Conservation (phyloP, 257 asterid genomes). For the Nicotiana tomentosiformis region DNA sequence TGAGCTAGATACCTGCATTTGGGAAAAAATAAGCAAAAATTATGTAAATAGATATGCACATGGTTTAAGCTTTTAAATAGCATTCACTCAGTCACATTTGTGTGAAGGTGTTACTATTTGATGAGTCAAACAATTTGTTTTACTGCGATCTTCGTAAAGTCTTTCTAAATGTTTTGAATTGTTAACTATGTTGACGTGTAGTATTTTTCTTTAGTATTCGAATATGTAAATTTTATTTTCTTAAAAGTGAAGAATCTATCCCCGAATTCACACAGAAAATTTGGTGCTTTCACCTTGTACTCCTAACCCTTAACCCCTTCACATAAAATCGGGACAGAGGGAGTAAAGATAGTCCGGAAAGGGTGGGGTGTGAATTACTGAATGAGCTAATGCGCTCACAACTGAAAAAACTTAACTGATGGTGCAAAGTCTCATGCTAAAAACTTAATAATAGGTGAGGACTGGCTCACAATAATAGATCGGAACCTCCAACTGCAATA, state of each 20-base stretch:
- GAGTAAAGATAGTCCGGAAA: neutral
- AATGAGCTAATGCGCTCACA: neutral
- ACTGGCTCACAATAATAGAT: neutral
- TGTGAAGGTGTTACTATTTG: no score
- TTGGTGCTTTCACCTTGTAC: no score
- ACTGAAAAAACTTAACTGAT: neutral
- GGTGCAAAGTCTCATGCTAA: neutral
- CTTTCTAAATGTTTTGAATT: no score
- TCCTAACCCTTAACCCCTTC: no score
- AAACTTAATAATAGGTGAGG: neutral
- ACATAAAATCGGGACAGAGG: no score
- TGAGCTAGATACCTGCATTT: neutral
- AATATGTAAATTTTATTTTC: no score
- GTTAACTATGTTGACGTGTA: no score
- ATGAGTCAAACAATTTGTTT: no score
- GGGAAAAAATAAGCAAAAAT: neutral
- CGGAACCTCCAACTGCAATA: neutral
- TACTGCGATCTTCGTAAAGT: no score
- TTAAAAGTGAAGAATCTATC: no score
- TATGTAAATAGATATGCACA: neutral
- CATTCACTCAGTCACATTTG: neutral
- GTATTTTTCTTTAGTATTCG: no score
- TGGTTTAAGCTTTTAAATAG: neutral
- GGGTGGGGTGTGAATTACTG: neutral
- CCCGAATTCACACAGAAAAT: no score